Base-by-base conservation (phyloP, 176 grass and related monocot species). In the Neostapfia colusana region DNA sequence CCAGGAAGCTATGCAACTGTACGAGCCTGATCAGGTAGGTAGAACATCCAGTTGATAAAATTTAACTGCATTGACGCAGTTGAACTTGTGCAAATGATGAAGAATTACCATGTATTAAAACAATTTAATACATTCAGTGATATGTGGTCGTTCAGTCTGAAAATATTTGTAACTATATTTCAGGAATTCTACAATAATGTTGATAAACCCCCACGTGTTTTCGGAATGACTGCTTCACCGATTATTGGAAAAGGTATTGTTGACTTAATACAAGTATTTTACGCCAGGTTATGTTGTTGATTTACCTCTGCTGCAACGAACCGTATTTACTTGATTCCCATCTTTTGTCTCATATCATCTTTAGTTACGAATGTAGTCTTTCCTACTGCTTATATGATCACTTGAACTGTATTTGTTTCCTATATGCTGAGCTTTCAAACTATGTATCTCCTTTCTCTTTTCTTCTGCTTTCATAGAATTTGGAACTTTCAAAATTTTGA, bases 221-320 rank as follows among this genome's bases (percentile, higher is more conserved):
- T 97, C 78, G 94, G 91, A 65, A 97, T 97, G 94, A 97, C 91
- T 16, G 94, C 94, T 55, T 97, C 94, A 80, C 94, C 94, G 38
- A 93, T 97, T 78, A 84, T 86, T 67, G 94, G 91, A 70, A 97
- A 93, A 97, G 94, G 94, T 97, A 87, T 76, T 67, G 49, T 25
- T 26, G 21, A 27, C 58, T 44, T 56, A 10, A 17, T 39, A 44
- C 43, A 50, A 54, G 24, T 68, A 39, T 72, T 76, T 17, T 3
- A 18, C 50, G 23, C 45, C 15, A 53, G 0, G 7, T 48, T 38
- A 74, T 74, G 40, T 10, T 60, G 27, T 78, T 45, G 16, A 7
- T 82, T 68, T 62, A 51, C 54, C 23, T 75, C 58, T 54, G 17
- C 17, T 67, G 36, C 38, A 69, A 38, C 23, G 42, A 61, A 74